Conservation (phyloP, 306 rosid species). For the Lagenaria siceraria region DNA sequence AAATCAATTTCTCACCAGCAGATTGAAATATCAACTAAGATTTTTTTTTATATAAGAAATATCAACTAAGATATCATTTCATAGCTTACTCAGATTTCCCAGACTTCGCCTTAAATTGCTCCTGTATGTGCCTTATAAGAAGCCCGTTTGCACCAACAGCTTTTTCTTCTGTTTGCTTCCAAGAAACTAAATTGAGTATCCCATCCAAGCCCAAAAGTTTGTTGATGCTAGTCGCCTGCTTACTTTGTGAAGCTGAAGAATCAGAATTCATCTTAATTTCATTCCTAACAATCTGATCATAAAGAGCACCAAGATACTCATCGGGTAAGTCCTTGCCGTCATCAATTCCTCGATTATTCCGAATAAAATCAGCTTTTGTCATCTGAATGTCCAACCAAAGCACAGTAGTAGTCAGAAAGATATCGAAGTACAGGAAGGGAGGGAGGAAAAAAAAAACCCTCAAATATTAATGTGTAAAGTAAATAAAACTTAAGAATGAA, state of each 20-base stretch:
- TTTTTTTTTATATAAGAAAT: too few relatives aligned
- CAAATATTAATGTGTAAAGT: constrained; percentile 5
- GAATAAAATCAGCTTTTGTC: constrained; percentile 92
- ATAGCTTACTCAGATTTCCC: constrained; percentile 95
- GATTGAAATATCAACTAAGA: not conserved
- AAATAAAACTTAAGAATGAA: not conserved
- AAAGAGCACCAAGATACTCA: constrained; percentile 81
- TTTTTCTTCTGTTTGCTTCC: constrained; percentile 95
- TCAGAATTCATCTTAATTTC: constrained; percentile 94
- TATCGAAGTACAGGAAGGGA: constrained; percentile 9
- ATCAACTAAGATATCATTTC: constrained; percentile 1
- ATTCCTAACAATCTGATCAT: constrained; percentile 81
- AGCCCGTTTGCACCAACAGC: constrained; percentile 93
- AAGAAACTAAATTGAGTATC: constrained; percentile 82
- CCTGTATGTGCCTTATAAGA: constrained; percentile 90
- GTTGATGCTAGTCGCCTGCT: constrained; percentile 88
- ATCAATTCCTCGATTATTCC: constrained; percentile 95
- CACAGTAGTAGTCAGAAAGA: constrained; percentile 19
- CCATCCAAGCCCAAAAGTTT: constrained; percentile 90
- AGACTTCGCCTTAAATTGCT: constrained; percentile 83
- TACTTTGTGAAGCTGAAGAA: constrained; percentile 83
- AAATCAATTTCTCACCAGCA: not conserved
- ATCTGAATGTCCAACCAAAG: constrained; percentile 50
- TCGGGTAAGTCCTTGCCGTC: constrained; percentile 95
- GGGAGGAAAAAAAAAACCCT: not conserved